phyloP scores from a whole-genome alignment of 75 land plant genomes.

The Picea sitchensis region DNA sequence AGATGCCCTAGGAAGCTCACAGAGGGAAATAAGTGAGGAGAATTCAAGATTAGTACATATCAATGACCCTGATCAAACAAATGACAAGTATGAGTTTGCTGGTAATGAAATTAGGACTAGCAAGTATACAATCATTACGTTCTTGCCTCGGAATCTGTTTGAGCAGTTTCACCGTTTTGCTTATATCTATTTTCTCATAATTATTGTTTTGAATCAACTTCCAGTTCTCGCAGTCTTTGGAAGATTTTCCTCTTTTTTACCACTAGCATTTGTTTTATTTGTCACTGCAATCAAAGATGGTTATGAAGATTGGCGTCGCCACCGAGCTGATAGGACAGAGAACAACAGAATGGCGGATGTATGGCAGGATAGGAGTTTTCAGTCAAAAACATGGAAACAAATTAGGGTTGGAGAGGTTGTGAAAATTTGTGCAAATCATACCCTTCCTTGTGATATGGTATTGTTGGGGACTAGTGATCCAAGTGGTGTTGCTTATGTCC shows the following conservation, averaged over 20 bases:
- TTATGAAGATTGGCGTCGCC: constrained; percentile 90
- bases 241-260: constrained; percentile 64
- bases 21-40: constrained; percentile 56
- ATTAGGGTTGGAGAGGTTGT: constrained; percentile 91
- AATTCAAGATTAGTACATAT: constrained; percentile 62
- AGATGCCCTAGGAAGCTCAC: constrained; percentile 38
- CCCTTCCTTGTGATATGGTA: constrained; percentile 96
- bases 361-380: constrained; percentile 46
- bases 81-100: constrained; percentile 60
- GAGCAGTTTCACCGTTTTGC: constrained; percentile 99
- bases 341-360: constrained; percentile 72
- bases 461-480: constrained; percentile 87
- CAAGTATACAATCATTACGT: constrained; percentile 78
- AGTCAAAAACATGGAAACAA: constrained; percentile 69
- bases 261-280: constrained; percentile 73
- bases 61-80: constrained; percentile 67
- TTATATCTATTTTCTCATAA: constrained; percentile 88
- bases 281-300: constrained; percentile 97
- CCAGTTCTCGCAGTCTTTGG: constrained; percentile 93
- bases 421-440: constrained; percentile 66
- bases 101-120: constrained; percentile 73
- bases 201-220: constrained; percentile 88
- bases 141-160: constrained; percentile 85
- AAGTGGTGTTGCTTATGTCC: constrained; percentile 90
- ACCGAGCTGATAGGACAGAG: constrained; percentile 73